Evolutionary conservation across 176 grass and related monocot species (phyloP).

Genomic region (Hordeum vulgare): DNA sequence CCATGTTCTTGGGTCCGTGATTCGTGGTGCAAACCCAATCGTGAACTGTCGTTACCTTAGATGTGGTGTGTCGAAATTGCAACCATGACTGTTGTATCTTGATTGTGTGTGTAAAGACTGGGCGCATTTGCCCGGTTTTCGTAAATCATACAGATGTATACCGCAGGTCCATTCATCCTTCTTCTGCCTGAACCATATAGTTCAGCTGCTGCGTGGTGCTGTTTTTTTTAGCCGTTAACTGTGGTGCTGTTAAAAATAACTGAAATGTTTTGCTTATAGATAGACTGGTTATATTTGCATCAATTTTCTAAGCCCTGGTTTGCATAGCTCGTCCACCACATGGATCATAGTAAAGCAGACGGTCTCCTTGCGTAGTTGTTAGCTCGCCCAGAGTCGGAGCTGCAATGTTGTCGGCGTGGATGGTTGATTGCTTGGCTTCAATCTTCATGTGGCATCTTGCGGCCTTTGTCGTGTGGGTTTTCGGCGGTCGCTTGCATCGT

Average conservation of each 20-base stretch:
- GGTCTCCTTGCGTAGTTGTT: no score
- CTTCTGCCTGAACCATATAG: background rate
- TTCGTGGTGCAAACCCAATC: background rate
- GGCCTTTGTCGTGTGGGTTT: no score
- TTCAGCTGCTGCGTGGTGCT: background rate
- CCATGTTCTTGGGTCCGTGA: background rate
- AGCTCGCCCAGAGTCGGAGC: no score
- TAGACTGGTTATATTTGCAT: background rate
- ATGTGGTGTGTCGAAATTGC: background rate
- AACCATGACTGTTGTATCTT: constrained; percentile 5
- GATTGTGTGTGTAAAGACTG: constrained; percentile 1
- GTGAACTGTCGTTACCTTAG: constrained; percentile 24
- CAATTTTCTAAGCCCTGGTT: background rate
- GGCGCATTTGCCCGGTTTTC: background rate
- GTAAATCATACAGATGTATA: background rate
- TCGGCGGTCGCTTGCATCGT: no score
- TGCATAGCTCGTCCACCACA: background rate
- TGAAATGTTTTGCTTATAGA: background rate
- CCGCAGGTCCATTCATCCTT: background rate
- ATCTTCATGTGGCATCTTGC: no score
- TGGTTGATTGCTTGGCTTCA: no score
- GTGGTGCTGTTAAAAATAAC: background rate
- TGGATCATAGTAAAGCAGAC: background rate
- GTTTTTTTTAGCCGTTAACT: background rate
- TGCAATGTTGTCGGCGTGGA: no score